Evolutionary conservation across 345 rosid genomes (phyloP).

Genomic region (Citrus unshiu): DNA sequence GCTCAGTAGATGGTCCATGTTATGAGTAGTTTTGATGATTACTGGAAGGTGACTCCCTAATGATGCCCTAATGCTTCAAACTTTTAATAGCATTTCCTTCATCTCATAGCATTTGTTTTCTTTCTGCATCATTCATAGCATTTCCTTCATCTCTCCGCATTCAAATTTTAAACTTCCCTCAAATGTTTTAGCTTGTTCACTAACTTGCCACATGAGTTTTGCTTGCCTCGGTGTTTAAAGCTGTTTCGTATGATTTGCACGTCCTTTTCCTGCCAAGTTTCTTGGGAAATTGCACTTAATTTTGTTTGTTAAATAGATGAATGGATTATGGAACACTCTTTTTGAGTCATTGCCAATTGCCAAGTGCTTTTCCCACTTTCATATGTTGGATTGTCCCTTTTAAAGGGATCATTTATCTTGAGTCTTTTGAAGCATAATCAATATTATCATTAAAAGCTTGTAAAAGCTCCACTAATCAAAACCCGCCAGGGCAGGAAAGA

Average conservation of each 20-base stretch:
- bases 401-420: too few species aligned
- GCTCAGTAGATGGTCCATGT: not conserved
- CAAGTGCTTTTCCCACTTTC: not conserved
- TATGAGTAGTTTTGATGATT: not conserved
- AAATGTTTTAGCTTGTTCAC: not conserved
- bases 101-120: not conserved
- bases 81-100: not conserved
- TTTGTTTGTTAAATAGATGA: too few species aligned
- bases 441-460: not conserved
- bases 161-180: not conserved
- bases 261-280: not conserved
- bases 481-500: too few species aligned
- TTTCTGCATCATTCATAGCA: not conserved
- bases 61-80: not conserved
- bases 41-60: not conserved
- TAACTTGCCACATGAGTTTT: not conserved
- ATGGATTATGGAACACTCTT: not conserved
- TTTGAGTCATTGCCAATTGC: not conserved
- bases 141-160: not conserved
- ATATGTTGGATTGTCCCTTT: not conserved
- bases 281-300: not conserved
- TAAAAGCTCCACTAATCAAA: not conserved
- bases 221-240: not conserved
- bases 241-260: not conserved
- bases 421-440: slow-evolving; percentile 1